phyloP scores from a whole-genome alignment of 495 filamentous ascomycete genomes.

The Acidomyces sp. region DNA sequence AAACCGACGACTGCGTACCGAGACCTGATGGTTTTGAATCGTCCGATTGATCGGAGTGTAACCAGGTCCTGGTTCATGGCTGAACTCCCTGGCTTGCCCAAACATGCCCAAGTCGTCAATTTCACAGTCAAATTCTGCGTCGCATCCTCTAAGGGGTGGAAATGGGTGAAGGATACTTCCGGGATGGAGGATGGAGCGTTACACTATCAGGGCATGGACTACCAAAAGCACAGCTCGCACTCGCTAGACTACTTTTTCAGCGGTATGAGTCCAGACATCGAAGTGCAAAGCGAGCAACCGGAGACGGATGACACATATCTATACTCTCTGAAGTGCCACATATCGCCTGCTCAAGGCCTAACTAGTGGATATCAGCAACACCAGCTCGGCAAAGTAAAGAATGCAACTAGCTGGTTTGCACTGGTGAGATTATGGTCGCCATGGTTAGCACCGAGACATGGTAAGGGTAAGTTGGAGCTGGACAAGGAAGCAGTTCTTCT shows the following conservation, averaged over 20 bases:
- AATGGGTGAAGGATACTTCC: conserved; percentile 58
- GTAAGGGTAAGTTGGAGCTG: conserved; percentile 47
- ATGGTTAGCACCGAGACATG: conserved; percentile 84
- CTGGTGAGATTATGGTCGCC: conserved; percentile 65
- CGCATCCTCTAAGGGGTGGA: conserved; percentile 45
- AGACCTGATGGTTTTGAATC: conserved; percentile 12
- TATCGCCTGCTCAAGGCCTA: conserved; percentile 40
- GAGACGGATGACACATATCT: conserved; percentile 58
- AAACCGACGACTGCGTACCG: conserved; percentile 9
- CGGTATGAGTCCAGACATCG: conserved; percentile 43
- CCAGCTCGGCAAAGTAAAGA: conserved; percentile 51
- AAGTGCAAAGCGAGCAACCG: conserved; percentile 42
- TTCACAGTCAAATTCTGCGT: conserved; percentile 71
- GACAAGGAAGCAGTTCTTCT: conserved; percentile 69
- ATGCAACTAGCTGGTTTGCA: conserved; percentile 53
- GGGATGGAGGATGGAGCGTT: conserved; percentile 26
- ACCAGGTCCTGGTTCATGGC: conserved; percentile 29
- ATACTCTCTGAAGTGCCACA: conserved; percentile 51
- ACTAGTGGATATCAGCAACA: conserved; percentile 42
- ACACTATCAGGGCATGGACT: conserved; percentile 7
- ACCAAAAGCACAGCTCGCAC: conserved; percentile 22
- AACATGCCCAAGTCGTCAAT: conserved; percentile 32
- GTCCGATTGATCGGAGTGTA: conserved; percentile 3
- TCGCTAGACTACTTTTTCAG: conserved; percentile 49
- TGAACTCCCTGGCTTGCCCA: conserved; percentile 21